phyloP scores from a whole-genome alignment of 805 yeast genomes.

The Starmerella vitae region DNA sequence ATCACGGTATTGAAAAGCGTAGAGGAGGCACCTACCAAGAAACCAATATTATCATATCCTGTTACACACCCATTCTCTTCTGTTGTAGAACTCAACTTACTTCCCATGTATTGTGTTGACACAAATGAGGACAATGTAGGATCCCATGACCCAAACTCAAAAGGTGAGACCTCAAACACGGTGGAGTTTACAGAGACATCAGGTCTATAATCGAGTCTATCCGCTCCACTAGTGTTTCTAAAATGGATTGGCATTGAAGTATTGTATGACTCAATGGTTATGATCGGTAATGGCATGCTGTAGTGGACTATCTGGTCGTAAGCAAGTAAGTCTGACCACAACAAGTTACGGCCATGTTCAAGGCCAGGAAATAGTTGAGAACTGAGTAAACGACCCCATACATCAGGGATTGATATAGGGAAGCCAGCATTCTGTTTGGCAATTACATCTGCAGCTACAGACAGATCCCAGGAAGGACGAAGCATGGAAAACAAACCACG shows the following conservation, averaged over 20 bases:
- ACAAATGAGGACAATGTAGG: slow-evolving; percentile 53
- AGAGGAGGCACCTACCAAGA: slow-evolving; percentile 69
- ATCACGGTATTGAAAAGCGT: slow-evolving; percentile 60
- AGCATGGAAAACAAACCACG: slow-evolving; percentile 37
- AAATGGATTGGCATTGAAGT: neutral
- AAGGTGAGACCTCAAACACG: slow-evolving; percentile 39
- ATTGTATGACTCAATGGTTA: slow-evolving; percentile 33
- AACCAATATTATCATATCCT: slow-evolving; percentile 74
- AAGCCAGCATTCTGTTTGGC: slow-evolving; percentile 55
- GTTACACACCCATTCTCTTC: slow-evolving; percentile 37
- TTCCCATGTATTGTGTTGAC: slow-evolving; percentile 56
- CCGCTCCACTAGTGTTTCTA: slow-evolving; percentile 32
- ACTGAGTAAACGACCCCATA: slow-evolving; percentile 70
- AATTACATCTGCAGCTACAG: slow-evolving; percentile 35
- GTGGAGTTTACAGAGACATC: slow-evolving; percentile 57
- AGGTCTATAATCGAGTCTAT: slow-evolving; percentile 29
- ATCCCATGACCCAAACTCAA: slow-evolving; percentile 81
- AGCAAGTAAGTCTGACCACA: slow-evolving; percentile 45
- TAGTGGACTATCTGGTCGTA: slow-evolving; percentile 47
- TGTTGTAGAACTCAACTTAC: slow-evolving; percentile 51
- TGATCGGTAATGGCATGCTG: slow-evolving; percentile 56
- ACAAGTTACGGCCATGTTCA: slow-evolving; percentile 50
- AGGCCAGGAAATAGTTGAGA: slow-evolving; percentile 54
- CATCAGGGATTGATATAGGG: slow-evolving; percentile 54
- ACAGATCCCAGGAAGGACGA: slow-evolving; percentile 35